phyloP scores from a whole-genome alignment of 495 filamentous ascomycete species.

The Astrocystis sublimbata region DNA sequence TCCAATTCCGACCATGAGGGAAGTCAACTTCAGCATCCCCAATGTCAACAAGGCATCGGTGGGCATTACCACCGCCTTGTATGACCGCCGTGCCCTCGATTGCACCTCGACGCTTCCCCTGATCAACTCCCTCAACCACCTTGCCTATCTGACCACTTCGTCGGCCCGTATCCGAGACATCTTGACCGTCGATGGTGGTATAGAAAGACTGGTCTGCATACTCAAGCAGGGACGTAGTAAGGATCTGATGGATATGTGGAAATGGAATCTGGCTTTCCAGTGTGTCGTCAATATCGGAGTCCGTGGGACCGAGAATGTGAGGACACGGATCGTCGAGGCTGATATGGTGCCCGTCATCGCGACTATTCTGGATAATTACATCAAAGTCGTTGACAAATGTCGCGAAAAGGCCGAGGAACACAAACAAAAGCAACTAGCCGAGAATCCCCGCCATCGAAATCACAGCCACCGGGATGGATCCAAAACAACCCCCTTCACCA shows the following conservation, averaged over 20 bases:
- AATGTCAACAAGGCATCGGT: conserved; percentile 99
- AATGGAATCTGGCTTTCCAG: conserved; percentile 98
- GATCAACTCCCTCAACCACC: conserved; percentile 97
- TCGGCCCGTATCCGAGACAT: conserved; percentile 97
- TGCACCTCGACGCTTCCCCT: conserved; percentile 96
- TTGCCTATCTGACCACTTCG: conserved; percentile 97
- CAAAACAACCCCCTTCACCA: conserved; percentile 50
- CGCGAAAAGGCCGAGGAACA: conserved; percentile 78
- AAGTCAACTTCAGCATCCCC: conserved; percentile 99
- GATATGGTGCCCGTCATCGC: conserved; percentile 99
- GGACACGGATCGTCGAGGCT: conserved; percentile 94
- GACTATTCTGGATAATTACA: conserved; percentile 98
- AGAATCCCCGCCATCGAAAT: conserved; percentile 44
- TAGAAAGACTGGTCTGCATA: conserved; percentile 94
- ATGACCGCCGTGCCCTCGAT: conserved; percentile 94
- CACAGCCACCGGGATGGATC: conserved; percentile 43
- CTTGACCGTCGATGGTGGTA: conserved; percentile 94
- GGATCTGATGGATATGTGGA: conserved; percentile 99
- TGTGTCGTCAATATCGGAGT: conserved; percentile 99
- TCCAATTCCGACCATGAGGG: conserved; percentile 61
- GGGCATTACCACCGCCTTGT: conserved; percentile 96
- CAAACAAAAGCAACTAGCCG: conserved; percentile 50
- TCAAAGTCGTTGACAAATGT: conserved; percentile 89
- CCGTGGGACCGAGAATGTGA: conserved; percentile 86
- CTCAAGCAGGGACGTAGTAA: conserved; percentile 94